phyloP scores from a whole-genome alignment of 163 green algal species.

The Scenedesmus sp. region DNA sequence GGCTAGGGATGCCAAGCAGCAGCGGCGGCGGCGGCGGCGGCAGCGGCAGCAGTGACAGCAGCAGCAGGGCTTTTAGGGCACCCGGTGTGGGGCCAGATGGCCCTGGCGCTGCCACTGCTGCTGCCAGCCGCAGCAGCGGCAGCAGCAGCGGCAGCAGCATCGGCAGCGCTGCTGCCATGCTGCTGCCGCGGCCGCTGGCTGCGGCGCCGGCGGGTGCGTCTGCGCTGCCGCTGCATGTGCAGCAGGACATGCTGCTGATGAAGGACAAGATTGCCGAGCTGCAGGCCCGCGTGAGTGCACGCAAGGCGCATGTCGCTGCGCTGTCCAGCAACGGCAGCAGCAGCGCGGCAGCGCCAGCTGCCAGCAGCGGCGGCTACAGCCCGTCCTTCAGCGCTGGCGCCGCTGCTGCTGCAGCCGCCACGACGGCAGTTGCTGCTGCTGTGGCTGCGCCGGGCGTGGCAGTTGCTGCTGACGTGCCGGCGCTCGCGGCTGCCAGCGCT shows the following conservation, averaged over 20 bases:
- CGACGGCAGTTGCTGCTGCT: neutral
- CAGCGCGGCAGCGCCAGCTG: neutral
- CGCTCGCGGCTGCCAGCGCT: neutral
- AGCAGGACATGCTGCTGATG: constrained; percentile 20
- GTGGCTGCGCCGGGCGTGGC: neutral
- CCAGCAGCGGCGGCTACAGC: constrained; percentile 17
- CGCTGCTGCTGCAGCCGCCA: constrained; percentile 9
- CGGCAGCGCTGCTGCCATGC: neutral
- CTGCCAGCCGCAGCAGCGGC: constrained; percentile 4
- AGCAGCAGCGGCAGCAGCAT: too few species aligned
- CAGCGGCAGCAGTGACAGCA: neutral
- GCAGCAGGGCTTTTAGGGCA: neutral
- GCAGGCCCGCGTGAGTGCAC: neutral
- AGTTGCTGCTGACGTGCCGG: neutral
- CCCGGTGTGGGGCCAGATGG: neutral
- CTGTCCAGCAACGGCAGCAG: neutral
- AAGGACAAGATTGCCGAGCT: constrained; percentile 24
- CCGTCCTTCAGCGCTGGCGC: neutral
- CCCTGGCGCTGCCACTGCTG: neutral
- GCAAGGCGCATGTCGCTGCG: neutral
- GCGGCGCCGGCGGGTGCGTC: neutral
- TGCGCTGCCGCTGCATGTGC: neutral
- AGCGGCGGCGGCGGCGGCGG: neutral
- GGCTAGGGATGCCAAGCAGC: neutral
- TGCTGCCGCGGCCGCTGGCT: neutral